Evolutionary conservation across 2,329 filamentous ascomycete species (phyloP), one percentile per base, ranked within the genome.

Genomic region (Penicillium janthinellum): DNA sequence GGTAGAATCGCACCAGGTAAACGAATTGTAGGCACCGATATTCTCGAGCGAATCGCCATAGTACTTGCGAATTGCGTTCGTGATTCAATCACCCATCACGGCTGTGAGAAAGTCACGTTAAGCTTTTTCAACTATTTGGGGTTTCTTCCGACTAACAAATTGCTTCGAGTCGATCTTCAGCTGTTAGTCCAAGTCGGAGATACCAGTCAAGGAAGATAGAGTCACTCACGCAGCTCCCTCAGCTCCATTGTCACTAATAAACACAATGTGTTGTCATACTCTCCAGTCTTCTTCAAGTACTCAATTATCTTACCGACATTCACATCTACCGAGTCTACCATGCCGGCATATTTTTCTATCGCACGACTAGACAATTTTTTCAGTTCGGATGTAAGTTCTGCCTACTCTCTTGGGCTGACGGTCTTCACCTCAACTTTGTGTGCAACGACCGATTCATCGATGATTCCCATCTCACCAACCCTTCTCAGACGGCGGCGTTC

Each of bases 311-410:
- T 77, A 37, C 80, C 81, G 34, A 82, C 75, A 54, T 80, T 79
- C 42, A 66, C 54, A 64, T 82, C 81, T 22, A 82, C 77, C 35
- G 72, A 74, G 42, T 82, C 80, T 10, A 83, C 80, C n/a, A 83
- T 83, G 4, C 72, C 81, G 5, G 81, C 81, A 57, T 79, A 83
- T 4, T 77, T 76, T 54, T 83, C 81, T 81, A 83, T 83, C 0
- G 79, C 73, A 14, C 77, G 77, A 42, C 70, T 69, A 0, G 78
- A 81, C 48, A 77, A 76, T 7, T 70, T 71, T 56, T 75, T 73
- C 58, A 81, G 75, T 22, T 75, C 70, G 2, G 68, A 55, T 1
- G 68, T 68, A 67, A 82, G 66, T 12, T 77, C 73, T 3, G 71
- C 69, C 80, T 79, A 82, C 8, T 61, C 50, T 5, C 71, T 78